Base-by-base conservation (phyloP, 805 yeast species). In the Saccharomycopsis schoenii region DNA sequence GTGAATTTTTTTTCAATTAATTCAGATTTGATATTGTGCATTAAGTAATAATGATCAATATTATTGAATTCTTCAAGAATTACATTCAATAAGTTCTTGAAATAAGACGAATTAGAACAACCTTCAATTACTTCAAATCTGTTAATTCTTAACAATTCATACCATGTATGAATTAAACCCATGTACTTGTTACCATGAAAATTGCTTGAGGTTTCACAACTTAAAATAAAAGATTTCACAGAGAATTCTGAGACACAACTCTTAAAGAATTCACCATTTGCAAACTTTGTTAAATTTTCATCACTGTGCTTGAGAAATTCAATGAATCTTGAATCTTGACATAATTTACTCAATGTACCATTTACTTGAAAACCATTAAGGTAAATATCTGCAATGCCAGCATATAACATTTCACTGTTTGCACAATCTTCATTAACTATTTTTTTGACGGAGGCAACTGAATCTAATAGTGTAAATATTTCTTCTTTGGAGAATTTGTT, bases 1-100 rank as follows among this genome's bases (percentile, higher is more conserved):
- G 21, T 24, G 10, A 42, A 19, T n/a, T 19, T 25, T 24, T 54
- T 60, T 11, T 51, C 37, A 6, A 57, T 17, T n/a, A 58, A 41
- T 51, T 63, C 65, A 19, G n/a, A 21, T 24, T 63, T 56, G 17
- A 63, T 51, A 42, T 63, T 63, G 34, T 56, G 56, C 55, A 58
- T 58, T 39, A 63, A 41, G 40, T 63, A 63, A 55, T 58, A 61
- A 40, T 59, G 62, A 39, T 63, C 64, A 56, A 63, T 50, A 56
- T 63, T 56, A 19, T 63, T 34, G 52, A 63, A 63, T 57, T 63
- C 62, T 14, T 47, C 60, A n/a, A 25, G 14, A 11, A 47, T 47
- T 14, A 47, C 10, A 4, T 24, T 47, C 34, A 47, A 21, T 24
- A 47, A 47, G 21, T 25, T 47, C 15, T 47, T 47, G 9, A 47